Conservation (phyloP, 306 rosid species). For the Pueraria montana region DNA sequence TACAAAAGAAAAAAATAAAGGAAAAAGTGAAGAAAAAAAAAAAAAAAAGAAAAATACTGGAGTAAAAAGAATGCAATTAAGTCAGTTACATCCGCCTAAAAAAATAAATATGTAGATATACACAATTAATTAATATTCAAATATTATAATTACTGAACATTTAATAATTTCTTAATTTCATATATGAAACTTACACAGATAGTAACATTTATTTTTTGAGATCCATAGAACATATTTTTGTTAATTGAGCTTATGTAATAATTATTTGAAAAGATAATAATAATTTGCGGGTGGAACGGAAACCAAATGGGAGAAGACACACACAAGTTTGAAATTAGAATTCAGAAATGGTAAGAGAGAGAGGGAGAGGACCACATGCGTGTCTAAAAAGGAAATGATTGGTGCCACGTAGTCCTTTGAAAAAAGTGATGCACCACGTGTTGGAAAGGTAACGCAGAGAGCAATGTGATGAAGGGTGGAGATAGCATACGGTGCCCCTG, state of each 20-base stretch:
- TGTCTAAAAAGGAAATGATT: conserved; percentile 61
- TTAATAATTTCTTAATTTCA: background rate
- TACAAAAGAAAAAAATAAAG: background rate
- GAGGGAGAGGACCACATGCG: conserved; percentile 70
- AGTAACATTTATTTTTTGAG: too few relatives aligned
- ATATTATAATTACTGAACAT: background rate
- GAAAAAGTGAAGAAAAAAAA: background rate
- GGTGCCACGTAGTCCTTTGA: conserved; percentile 58
- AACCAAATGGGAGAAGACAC: background rate
- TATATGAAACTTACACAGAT: too few relatives aligned
- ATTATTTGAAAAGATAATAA: too few relatives aligned
- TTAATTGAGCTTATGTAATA: background rate
- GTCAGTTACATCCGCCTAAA: background rate
- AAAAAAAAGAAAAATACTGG: background rate
- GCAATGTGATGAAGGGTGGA: conserved; percentile 39
- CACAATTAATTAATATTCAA: background rate
- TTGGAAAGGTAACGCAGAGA: background rate
- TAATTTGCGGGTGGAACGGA: conserved; percentile 13
- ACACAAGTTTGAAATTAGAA: background rate
- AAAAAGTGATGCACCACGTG: conserved; percentile 61
- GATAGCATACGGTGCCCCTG: conserved; percentile 57
- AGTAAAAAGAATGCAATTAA: background rate
- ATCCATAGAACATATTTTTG: too few relatives aligned
- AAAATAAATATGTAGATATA: too few relatives aligned
- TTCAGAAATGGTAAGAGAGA: background rate